Evolutionary conservation across 2,329 filamentous ascomycete genomes (phyloP).

Genomic region (Chaetomiaceae sp.): DNA sequence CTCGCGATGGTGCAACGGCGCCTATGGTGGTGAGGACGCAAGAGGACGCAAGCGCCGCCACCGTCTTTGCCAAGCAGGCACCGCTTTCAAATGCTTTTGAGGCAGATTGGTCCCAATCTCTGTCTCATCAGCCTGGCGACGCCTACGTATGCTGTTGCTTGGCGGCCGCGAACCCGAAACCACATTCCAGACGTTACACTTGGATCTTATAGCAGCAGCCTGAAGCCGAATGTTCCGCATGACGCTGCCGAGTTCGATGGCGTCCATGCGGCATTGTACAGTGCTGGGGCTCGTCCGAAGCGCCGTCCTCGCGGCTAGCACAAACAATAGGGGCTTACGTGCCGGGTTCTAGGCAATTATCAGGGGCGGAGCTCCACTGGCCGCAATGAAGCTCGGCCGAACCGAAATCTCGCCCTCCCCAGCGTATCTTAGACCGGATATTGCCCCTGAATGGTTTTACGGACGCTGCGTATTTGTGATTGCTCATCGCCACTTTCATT

Average conservation of each 20-base stretch:
- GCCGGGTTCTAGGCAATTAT: constrained; percentile 6
- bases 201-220: constrained; percentile 15
- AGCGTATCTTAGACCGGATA: not conserved
- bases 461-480: no score
- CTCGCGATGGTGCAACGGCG: not conserved
- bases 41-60: constrained; percentile 1
- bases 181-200: constrained; percentile 17
- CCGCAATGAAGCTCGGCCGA: constrained; percentile 11
- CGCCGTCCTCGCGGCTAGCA: not conserved
- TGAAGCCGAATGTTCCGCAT: not conserved
- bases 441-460: not conserved
- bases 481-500: no score
- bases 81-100: constrained; percentile 7
- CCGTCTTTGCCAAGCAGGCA: constrained; percentile 26
- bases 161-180: constrained; percentile 18
- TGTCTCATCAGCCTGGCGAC: not conserved
- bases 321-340: constrained; percentile 8
- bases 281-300: not conserved
- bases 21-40: not conserved
- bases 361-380: constrained; percentile 16
- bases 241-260: not conserved
- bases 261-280: no score
- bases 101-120: not conserved
- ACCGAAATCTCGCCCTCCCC: constrained; percentile 7
- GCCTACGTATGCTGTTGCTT: constrained; percentile 22